Percentiles rank a stretch among this genome's conserved stretches.
phyloP scores from a whole-genome alignment of 345 rosid species.

The Mangifera indica region DNA sequence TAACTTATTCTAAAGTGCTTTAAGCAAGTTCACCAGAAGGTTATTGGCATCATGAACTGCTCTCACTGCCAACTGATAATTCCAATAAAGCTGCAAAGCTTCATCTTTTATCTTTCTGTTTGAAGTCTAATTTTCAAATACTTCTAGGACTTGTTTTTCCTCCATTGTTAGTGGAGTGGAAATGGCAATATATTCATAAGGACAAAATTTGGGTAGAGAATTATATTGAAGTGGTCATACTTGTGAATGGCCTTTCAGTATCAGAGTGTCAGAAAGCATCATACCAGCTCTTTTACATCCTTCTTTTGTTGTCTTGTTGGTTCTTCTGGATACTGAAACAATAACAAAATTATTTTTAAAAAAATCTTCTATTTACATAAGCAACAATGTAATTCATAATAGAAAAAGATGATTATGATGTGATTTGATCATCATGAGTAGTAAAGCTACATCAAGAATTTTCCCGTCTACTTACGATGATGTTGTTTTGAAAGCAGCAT shows the following conservation, averaged over 20 bases:
- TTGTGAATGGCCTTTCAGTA: no score
- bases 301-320: slow-evolving; percentile 96
- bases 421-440: background rate
- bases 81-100: background rate
- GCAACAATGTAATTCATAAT: slow-evolving; percentile 1
- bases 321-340: slow-evolving; percentile 84
- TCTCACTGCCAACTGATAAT: no score
- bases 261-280: slow-evolving; percentile 15
- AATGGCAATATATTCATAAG: background rate
- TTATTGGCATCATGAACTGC: background rate
- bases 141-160: no score
- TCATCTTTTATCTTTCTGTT: background rate
- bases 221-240: no score
- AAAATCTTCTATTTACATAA: background rate
- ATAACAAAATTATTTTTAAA: background rate
- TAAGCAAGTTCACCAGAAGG: background rate
- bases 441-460: background rate
- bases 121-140: background rate
- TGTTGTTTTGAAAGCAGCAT: background rate
- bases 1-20: background rate
- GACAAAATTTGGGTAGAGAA: background rate
- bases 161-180: background rate
- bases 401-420: background rate
- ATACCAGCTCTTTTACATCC: slow-evolving; percentile 88
- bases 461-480: background rate